phyloP scores from a whole-genome alignment of 768 basidiomycete genomes.

The Rubroboletus pulcherrimus region DNA sequence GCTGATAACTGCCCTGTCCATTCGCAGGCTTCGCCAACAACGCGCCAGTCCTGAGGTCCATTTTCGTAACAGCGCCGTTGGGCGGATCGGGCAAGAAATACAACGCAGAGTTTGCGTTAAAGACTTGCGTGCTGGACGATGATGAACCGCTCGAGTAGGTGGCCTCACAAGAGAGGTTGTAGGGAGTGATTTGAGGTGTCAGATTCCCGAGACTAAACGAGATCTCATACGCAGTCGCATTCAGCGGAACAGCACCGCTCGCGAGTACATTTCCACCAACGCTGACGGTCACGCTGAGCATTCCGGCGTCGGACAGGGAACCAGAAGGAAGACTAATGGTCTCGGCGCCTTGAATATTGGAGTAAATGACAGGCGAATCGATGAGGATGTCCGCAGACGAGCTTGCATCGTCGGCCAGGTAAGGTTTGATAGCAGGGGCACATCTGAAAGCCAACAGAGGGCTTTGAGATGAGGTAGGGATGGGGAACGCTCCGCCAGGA shows the following conservation, averaged over 20 bases:
- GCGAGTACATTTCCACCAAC: slow-evolving; percentile 41
- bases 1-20: slow-evolving; percentile 45
- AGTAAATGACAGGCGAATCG: slow-evolving; percentile 48
- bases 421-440: slow-evolving; percentile 54
- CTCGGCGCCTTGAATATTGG: slow-evolving; percentile 41
- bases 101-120: slow-evolving; percentile 40
- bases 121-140: slow-evolving; percentile 37
- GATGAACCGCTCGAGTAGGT: slow-evolving; percentile 27
- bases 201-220: slow-evolving; percentile 45
- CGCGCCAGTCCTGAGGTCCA: slow-evolving; percentile 57
- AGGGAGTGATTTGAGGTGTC: slow-evolving; percentile 35
- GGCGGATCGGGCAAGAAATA: slow-evolving; percentile 46
- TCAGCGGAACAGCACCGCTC: slow-evolving; percentile 47
- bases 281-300: slow-evolving; percentile 42
- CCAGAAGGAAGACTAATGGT: slow-evolving; percentile 36
- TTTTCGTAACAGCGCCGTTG: slow-evolving; percentile 52
- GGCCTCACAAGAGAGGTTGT: slow-evolving; percentile 30
- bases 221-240: slow-evolving; percentile 46
- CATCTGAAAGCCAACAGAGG: slow-evolving; percentile 57
- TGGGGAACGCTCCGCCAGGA: slow-evolving; percentile 48
- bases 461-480: slow-evolving; percentile 33
- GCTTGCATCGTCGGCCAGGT: slow-evolving; percentile 49
- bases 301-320: slow-evolving; percentile 24
- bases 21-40: slow-evolving; percentile 47
- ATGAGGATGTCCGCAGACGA: slow-evolving; percentile 46